Conservation (phyloP, 2,329 filamentous ascomycete genomes). For the Aspergillus vadensis region DNA sequence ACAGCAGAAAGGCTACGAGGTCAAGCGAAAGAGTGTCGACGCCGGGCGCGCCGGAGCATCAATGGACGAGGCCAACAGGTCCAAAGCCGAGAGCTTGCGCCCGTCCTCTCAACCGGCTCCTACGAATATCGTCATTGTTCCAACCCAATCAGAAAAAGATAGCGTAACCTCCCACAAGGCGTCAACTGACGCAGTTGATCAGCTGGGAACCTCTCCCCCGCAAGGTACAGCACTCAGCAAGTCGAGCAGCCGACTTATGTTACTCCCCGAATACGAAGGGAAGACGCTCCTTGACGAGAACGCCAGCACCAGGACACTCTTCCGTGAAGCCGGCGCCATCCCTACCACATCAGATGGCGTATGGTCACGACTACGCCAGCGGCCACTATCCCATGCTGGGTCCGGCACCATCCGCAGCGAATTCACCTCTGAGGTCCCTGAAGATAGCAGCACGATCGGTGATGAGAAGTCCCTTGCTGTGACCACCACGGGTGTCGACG, state of each 20-base stretch:
- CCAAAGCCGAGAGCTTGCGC: not conserved
- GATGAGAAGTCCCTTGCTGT: slow-evolving; percentile 28
- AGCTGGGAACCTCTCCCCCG: not conserved
- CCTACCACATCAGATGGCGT: slow-evolving; percentile 26
- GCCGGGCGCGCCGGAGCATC: slow-evolving; percentile 29
- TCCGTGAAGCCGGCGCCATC: slow-evolving; percentile 31
- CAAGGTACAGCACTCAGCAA: slow-evolving; percentile 15
- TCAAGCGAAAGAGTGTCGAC: slow-evolving; percentile 31
- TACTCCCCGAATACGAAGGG: slow-evolving; percentile 34
- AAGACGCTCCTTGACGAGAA: slow-evolving; percentile 32
- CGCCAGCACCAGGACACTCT: slow-evolving; percentile 37
- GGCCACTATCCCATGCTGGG: slow-evolving; percentile 27
- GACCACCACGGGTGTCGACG: slow-evolving; percentile 24
- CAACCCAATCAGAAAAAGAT: not conserved
- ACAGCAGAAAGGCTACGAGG: slow-evolving; percentile 24
- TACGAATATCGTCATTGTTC: not conserved
- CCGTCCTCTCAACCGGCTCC: not conserved
- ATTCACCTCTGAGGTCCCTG: slow-evolving; percentile 29
- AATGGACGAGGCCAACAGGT: slow-evolving; percentile 16
- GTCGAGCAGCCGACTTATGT: slow-evolving; percentile 27
- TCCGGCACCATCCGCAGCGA: slow-evolving; percentile 34
- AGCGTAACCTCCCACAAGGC: not conserved
- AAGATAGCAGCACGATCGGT: slow-evolving; percentile 33
- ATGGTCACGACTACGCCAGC: slow-evolving; percentile 20
- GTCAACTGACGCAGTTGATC: not conserved